Evolutionary conservation across 2,329 filamentous ascomycete genomes (phyloP), one percentile per base, ranked within the genome.

Genomic region (Aspergillus novofumigatus): DNA sequence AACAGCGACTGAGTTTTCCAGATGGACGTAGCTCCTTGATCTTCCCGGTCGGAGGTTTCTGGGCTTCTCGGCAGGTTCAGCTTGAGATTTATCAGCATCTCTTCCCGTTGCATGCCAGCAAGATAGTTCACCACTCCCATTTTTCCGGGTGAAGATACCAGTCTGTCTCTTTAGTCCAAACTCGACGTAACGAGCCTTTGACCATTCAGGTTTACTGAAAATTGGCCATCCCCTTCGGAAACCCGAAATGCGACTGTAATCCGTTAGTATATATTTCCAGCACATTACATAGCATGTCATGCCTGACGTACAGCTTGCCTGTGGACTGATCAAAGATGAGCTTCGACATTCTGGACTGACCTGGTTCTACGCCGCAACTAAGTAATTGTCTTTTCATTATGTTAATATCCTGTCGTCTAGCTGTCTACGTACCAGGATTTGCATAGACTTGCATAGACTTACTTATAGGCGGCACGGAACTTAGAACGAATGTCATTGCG

Each of bases 321-420:
- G 58, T 61, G 50, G 53, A 51, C 57, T 59, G 49, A 56, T 62
- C 59, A 56, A 50, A 62, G 42, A 64, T 62, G 54, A 62, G 59
- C 54, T 59, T 62, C 21, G 62, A 64, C 48, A 57, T 56, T 44
- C 56, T 58, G 11, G 52, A 42, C 29, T 45, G 0, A 2, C 29
- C n/a, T 58, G 55, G 55, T 52, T 26, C 11, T 44, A 57, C 32
- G 25, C 59, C 62, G 51, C 60, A 62, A 55, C 55, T 21, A 10
- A 59, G 25, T 41, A 63, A 21, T 51, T 63, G 14, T 54, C 57
- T 63, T 29, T 54, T 55, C 23, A 54, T 51, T 44, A 35, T 59
- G 35, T 59, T 51, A 60, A 23, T 32, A 28, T 49, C 48, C 41
- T 28, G 7, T 51, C 52, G 7, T 51, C 52, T 51, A 23, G 51